These are phyloP conservation scores for Drosera spatulata DNA, from an alignment of 179 eudicot genomes.

Conservation along the genomic window DNA sequence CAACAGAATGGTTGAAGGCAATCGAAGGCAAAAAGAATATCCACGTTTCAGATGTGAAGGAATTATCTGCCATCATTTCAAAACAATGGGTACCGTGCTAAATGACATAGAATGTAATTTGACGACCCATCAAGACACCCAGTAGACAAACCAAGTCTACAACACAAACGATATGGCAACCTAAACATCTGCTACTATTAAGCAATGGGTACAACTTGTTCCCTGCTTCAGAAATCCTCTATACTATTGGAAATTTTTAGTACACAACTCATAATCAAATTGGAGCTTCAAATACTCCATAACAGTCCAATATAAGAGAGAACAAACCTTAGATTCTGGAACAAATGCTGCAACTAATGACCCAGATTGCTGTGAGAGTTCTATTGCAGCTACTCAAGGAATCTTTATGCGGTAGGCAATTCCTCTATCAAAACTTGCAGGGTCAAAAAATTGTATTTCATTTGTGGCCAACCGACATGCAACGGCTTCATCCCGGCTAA, in stretches of 20 bases:
- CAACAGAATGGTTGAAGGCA: too few species aligned
- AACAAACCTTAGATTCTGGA: constrained; percentile 87
- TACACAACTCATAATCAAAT: not conserved
- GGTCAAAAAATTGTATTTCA: constrained; percentile 76
- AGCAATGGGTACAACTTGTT: not conserved
- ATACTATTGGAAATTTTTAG: not conserved
- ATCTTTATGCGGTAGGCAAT: constrained; percentile 51
- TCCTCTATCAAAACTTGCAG: constrained; percentile 71
- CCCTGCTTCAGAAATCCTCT: not conserved
- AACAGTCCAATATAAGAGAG: constrained; percentile 1
- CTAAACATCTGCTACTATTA: not conserved
- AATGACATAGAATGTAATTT: too few species aligned
- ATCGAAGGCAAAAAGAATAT: too few species aligned
- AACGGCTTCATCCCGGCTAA: constrained; percentile 69
- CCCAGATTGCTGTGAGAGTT: constrained; percentile 72
- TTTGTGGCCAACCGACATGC: constrained; percentile 86
- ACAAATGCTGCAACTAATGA: constrained; percentile 82
- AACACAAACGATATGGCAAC: not conserved
- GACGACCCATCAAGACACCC: too few species aligned
- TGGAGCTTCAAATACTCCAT: not conserved
- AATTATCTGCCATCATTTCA: too few species aligned
- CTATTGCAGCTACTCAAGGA: constrained; percentile 76
- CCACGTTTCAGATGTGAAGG: too few species aligned
- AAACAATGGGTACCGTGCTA: too few species aligned
- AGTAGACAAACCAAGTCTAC: not conserved